Evolutionary conservation across 441 rosid genomes (phyloP).

Genomic region (Eutrema salsugineum): DNA sequence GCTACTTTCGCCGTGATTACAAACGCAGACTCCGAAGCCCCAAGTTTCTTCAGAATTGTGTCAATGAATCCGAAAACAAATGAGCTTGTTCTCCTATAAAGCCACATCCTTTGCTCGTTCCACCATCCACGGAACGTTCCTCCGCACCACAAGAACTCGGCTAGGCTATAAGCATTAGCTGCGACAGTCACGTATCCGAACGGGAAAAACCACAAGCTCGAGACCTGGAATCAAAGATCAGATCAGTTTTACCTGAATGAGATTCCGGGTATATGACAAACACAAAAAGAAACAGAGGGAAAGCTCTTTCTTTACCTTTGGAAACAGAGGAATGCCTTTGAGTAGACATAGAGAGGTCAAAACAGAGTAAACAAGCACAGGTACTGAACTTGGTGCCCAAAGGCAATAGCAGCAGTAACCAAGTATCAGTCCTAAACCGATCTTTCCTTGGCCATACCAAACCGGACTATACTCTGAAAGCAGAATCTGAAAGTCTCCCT

Average conservation of each 20-base stretch:
- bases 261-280: neutral
- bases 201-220: conserved; percentile 63
- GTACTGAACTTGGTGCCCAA: conserved; percentile 59
- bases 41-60: conserved; percentile 35
- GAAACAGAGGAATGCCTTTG: conserved; percentile 58
- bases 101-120: conserved; percentile 71
- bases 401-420: conserved; percentile 44
- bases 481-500: conserved; percentile 61
- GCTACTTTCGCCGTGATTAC: conserved; percentile 62
- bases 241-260: neutral
- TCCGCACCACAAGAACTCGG: conserved; percentile 45
- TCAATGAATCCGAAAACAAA: conserved; percentile 53
- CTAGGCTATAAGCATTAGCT: conserved; percentile 39
- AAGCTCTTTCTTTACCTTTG: conserved; percentile 40
- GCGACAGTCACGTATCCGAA: conserved; percentile 45
- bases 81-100: conserved; percentile 64
- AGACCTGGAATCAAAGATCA: conserved; percentile 16
- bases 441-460: conserved; percentile 48
- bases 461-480: conserved; percentile 56
- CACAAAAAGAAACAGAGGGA: neutral
- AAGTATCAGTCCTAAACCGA: conserved; percentile 43
- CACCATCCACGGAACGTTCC: conserved; percentile 74
- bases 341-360: conserved; percentile 59
- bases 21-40: conserved; percentile 47
- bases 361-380: conserved; percentile 42